Evolutionary conservation across 202 grass and related monocot species (phyloP).

Genomic region (Elaeis oleifera): DNA sequence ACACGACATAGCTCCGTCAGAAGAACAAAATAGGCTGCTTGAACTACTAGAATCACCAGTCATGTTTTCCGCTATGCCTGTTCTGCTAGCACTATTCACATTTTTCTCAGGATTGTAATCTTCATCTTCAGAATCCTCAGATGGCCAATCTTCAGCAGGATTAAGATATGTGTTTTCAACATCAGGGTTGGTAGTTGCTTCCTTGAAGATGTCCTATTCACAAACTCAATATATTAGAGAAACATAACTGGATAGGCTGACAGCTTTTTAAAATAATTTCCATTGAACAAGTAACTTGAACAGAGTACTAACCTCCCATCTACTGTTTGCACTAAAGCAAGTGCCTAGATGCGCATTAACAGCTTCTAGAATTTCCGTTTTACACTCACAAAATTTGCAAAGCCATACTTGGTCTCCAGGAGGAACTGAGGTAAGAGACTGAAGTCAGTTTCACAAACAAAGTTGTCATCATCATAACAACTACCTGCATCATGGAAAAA

Average conservation of each 20-base stretch:
- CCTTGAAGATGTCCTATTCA: conserved; percentile 76
- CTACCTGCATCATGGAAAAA: no score
- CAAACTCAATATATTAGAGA: conserved; percentile 11
- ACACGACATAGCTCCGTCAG: conserved; percentile 51
- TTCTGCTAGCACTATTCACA: conserved; percentile 38
- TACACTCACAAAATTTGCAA: conserved; percentile 87
- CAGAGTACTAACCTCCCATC: conserved; percentile 44
- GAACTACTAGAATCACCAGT: conserved; percentile 52
- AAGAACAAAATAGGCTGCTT: conserved; percentile 53
- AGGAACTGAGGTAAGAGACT: conserved; percentile 34
- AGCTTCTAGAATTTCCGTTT: conserved; percentile 71
- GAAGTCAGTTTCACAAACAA: conserved; percentile 22
- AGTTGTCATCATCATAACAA: conserved; percentile 1
- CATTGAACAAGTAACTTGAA: conserved; percentile 18
- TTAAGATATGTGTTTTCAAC: conserved; percentile 27
- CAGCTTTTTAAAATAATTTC: conserved; percentile 1
- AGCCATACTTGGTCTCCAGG: conserved; percentile 53
- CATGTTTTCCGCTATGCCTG: conserved; percentile 39
- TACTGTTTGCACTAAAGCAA: conserved; percentile 41
- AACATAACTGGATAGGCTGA: conserved; percentile 5
- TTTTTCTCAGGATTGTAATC: conserved; percentile 83
- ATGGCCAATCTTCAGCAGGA: conserved; percentile 66
- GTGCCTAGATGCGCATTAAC: conserved; percentile 88
- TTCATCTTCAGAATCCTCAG: conserved; percentile 97
- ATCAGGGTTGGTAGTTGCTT: conserved; percentile 48